These are phyloP conservation scores for Chloranthus sessilifolius DNA, from an alignment of 164 flowering plant genomes.

Conservation along the genomic window DNA sequence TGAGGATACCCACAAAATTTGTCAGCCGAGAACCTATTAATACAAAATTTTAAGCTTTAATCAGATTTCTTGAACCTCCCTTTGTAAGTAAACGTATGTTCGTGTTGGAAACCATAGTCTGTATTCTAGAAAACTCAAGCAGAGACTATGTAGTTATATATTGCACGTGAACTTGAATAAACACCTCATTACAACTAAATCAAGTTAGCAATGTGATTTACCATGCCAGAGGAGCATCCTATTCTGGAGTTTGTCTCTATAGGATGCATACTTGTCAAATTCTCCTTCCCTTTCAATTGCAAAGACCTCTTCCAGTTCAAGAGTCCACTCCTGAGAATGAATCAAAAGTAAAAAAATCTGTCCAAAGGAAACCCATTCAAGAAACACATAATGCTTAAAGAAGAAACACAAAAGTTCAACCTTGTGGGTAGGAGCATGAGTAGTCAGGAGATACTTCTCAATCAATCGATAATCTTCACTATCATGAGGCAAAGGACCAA, in stretches of 20 bases:
- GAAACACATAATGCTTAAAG: background rate
- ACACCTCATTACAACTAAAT: too few relatives aligned
- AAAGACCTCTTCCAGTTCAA: slow-evolving; percentile 94
- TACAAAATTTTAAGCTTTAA: slow-evolving; percentile 5
- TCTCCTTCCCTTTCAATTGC: slow-evolving; percentile 89
- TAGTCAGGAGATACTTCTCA: slow-evolving; percentile 76
- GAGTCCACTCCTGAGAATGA: slow-evolving; percentile 69
- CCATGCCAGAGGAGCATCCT: slow-evolving; percentile 99
- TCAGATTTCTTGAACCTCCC: too few relatives aligned
- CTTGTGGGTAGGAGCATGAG: slow-evolving; percentile 96
- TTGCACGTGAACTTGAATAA: too few relatives aligned
- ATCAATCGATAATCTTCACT: slow-evolving; percentile 71
- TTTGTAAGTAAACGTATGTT: too few relatives aligned
- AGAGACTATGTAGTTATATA: too few relatives aligned
- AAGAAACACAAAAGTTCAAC: slow-evolving; percentile 31
- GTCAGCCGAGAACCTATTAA: slow-evolving; percentile 72
- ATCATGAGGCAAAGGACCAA: slow-evolving; percentile 67
- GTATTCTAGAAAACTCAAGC: too few relatives aligned
- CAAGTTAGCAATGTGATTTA: too few relatives aligned
- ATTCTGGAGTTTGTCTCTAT: slow-evolving; percentile 66
- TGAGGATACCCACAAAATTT: slow-evolving; percentile 94
- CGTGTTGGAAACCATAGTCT: too few relatives aligned
- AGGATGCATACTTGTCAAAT: slow-evolving; percentile 62
- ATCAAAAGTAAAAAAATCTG: slow-evolving; percentile 2
- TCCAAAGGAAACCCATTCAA: background rate